Evolutionary conservation across 352 stramenopile genomes (phyloP), one percentile per base, ranked within the genome.

Genomic region (Phytophthora pseudosyringae): DNA sequence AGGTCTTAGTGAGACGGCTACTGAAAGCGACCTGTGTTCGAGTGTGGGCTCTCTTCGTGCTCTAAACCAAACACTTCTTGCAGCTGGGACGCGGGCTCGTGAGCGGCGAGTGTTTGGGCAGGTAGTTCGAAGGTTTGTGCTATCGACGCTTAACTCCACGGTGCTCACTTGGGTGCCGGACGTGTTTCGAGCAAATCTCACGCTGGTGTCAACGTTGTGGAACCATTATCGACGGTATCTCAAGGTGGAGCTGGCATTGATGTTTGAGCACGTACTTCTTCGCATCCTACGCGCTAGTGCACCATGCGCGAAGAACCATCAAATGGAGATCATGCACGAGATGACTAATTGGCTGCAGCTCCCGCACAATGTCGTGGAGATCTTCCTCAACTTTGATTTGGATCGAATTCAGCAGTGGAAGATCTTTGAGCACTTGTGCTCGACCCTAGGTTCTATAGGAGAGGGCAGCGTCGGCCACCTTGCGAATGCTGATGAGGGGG

Each of bases 341-440:
- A 68, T 96, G 45, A 88, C 64, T 4, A 80, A 76, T 26, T 93
- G 81, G 84, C 71, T 96, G 21, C 86, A 96, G 52, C 75, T 96
- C 1, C 84, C 88, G 2, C 86, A 93, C 65, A 96, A 96, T 33
- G 81, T 96, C 10, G 83, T 96, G 29, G 88, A 96, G 57, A 90
- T 96, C 6, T 96, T 96, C 45, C 61, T 93, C 18, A 96, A 96
- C 52, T 96, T 94, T 41, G 88, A 96, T 67, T 74, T 96, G 73
- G 86, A 96, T 54, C 71, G 85, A 18, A 80, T 94, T 12, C 88
- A 96, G 48, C 84, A 95, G 52, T 96, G 88, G 88, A 96, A 94
- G 47, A 94, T 94, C 29, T 94, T 94, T 45, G 88, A 96, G 62
- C 88, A 93, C 32, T 78, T 94, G 32, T 94, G 81, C 47, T 85